Base-by-base conservation (phyloP, 352 stramenopile genomes). In the Phytophthora capsici region DNA sequence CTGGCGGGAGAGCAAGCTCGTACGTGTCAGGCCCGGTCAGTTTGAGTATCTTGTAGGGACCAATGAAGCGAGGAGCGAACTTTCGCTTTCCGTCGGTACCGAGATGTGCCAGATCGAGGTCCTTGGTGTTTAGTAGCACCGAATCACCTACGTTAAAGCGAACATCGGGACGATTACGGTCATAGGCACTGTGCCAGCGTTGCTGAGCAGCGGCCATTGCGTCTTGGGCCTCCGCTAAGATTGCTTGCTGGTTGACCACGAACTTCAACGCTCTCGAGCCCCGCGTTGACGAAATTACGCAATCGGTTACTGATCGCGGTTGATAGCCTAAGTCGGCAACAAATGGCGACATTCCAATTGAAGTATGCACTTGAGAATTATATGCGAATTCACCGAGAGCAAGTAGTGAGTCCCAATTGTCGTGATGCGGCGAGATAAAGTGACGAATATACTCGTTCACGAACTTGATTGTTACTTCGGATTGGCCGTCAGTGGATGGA, bases 321-420 rank as follows among this genome's bases (percentile, higher is more conserved):
- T 56, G 30, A n/a, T 70, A 70, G 3, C 64, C 64, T 6, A 67
- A 30, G 25, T 71, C 63, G 10, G 58, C 56, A 16, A 60, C 34
- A 16, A 71, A 71, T 20, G 55, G 56, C 23, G 63, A 62, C 50
- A 71, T 59, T 7, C 49, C 43, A 8, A 45, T 66, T n/a, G 63
- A 43, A 6, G 3, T 26, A n/a, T 28, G 17, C 10, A 14, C 7
- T 25, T n/a, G 38, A 25, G 38, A 46, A 20, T 46, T 46, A 7
- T 46, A 46, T 2, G 38, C 38, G 1, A 46, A 46, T 12, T 46
- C n/a, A 28, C 3, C 37, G 37, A n/a, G n/a, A n/a, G n/a, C n/a
- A n/a, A n/a, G n/a, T n/a, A n/a, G n/a, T n/a, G n/a, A n/a, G n/a
- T n/a, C n/a, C n/a, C n/a, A n/a, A n/a, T n/a, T n/a, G n/a, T n/a